Base-by-base conservation (phyloP, 805 yeast species). In the Spathaspora hagerdaliae region DNA sequence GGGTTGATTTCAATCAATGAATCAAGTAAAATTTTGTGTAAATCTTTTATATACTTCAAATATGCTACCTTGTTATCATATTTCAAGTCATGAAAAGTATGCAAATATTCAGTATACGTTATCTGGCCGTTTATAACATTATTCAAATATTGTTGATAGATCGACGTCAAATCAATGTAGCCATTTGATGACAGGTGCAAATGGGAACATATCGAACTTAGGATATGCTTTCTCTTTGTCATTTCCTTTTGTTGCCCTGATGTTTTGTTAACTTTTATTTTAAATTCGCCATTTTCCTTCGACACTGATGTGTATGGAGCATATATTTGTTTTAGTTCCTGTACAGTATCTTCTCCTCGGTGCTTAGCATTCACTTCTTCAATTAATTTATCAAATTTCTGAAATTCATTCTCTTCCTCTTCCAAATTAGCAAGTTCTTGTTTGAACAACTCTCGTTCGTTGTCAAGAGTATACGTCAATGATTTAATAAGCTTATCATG, bases 71-170 rank as follows among this genome's bases (percentile, higher is more conserved):
- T 39, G 5, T 32, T 43, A 14, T 39, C 49, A 33, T 39, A 46
- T 7, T 51, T 68, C 46, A 79, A 69, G 27, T 67, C 60, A 38
- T 74, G 70, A 50, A 83, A 71, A 4, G 58, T 52, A 24, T 61
- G 65, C 29, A 87, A 56, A 56, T 78, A 87, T 48, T 77, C 76
- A 8, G 72, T 55, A 51, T 85, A 83, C 9, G 73, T 63, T 1
- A 64, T 51, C 15, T 59, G 57, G 9, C 45, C 41, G 8, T 47
- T 51, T 4, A 54, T 35, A 61, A 66, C 6, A 80, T 35, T 64
- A 44, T 77, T 73, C 34, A 82, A 58, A 79, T 83, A 85, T 29
- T 54, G 52, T 29, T 75, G 78, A 61, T 82, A 84, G 40, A 73
- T 67, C 5, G 58, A 58, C 3, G 69, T 57, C 43, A 88, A 65